Evolutionary conservation across 2,329 filamentous ascomycete genomes (phyloP), one percentile per base, ranked within the genome.

Genomic region (Coccinonectria pachysandricola): DNA sequence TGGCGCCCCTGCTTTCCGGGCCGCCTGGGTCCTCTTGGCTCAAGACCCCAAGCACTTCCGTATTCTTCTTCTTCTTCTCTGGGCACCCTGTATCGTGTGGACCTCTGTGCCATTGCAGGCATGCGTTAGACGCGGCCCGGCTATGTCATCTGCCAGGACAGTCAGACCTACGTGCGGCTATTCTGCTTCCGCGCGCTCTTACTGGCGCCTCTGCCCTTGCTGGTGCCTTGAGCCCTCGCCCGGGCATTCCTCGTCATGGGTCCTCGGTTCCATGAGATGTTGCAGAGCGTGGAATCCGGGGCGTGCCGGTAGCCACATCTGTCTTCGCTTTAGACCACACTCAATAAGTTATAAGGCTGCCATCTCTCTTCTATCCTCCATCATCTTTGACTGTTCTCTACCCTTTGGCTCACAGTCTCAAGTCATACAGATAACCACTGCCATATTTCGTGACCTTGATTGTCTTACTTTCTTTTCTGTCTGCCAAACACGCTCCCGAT

Each of bases 331-430:
- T 40, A 52, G 49, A 46, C 48, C 48, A 35, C 48, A 43, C 45
- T 38, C 42, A 19, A 38, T 27, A 35, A 39, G 30, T 39, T 71
- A 71, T 70, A 71, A 71, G 65, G 65, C 60, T 65, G 47, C 59
- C 57, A 67, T 66, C 53, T 49, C 62, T 60, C 59, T 36, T 45
- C 41, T 45, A 40, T 38, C 34, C 29, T 27, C 36, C 40, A 39
- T 38, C 39, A 33, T 48, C 36, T 41, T 48, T n/a, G n/a, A n/a
- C n/a, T n/a, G n/a, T n/a, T n/a, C n/a, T n/a, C n/a, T n/a, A n/a
- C n/a, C n/a, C n/a, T n/a, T n/a, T n/a, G n/a, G n/a, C n/a, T n/a
- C n/a, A n/a, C n/a, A n/a, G 43, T 42, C 32, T 36, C 28, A 34
- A 36, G 34, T 21, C 34, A 23, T 24, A 30, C 30, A 23, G 32